phyloP scores from a whole-genome alignment of 305 asterid genomes.

The Ajuga reptans region DNA sequence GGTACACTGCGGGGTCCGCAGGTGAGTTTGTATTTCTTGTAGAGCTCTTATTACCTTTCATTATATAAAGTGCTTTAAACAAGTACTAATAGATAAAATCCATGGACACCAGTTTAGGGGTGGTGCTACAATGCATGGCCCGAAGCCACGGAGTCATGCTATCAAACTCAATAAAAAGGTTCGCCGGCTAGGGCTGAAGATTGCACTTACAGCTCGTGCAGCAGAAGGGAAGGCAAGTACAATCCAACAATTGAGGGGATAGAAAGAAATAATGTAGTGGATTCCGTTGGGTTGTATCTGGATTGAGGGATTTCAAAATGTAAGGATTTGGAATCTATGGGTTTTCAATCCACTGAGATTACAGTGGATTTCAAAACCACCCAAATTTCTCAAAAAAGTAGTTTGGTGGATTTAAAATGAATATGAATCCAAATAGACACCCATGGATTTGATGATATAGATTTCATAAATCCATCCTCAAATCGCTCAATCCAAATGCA shows the following conservation, averaged over 20 bases:
- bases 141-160: slow-evolving; percentile 95
- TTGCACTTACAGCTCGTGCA: slow-evolving; percentile 85
- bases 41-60: slow-evolving; percentile 9
- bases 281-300: too few relatives aligned
- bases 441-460: too few relatives aligned
- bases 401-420: too few relatives aligned
- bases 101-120: slow-evolving; percentile 63
- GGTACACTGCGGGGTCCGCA: slow-evolving; percentile 81
- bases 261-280: background rate
- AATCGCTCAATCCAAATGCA: too few relatives aligned
- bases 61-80: background rate
- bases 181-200: slow-evolving; percentile 77
- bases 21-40: slow-evolving; percentile 35
- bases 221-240: slow-evolving; percentile 95
- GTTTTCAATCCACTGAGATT: too few relatives aligned
- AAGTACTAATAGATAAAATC: slow-evolving; percentile 10
- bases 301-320: too few relatives aligned
- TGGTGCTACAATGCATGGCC: slow-evolving; percentile 79
- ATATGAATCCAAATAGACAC: too few relatives aligned
- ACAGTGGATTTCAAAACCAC: too few relatives aligned
- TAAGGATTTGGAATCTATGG: too few relatives aligned
- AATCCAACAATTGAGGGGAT: background rate
- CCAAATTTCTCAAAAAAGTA: too few relatives aligned
- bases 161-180: slow-evolving; percentile 84
- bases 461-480: too few relatives aligned